Conservation (phyloP, 164 flowering plant species). For the Stephania japonica region DNA sequence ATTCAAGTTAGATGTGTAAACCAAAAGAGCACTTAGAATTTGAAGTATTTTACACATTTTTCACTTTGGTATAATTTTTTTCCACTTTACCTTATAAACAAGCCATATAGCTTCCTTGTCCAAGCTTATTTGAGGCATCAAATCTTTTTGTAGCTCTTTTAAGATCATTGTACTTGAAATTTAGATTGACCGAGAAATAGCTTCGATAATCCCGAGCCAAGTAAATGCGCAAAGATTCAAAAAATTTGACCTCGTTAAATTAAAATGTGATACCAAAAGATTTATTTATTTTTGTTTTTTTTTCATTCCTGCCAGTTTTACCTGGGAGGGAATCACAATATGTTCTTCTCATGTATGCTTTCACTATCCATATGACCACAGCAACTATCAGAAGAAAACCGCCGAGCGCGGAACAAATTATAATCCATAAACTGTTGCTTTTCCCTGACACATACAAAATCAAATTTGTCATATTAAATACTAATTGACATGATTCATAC, state of each 20-base stretch:
- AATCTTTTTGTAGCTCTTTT: conserved; percentile 17
- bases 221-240: neutral
- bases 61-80: neutral
- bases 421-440: neutral
- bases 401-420: neutral
- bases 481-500: neutral
- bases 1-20: neutral
- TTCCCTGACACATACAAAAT: neutral
- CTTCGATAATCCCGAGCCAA: neutral
- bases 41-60: neutral
- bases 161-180: neutral
- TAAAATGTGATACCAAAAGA: neutral
- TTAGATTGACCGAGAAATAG: neutral
- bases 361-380: neutral
- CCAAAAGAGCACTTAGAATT: neutral
- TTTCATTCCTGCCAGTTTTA: neutral
- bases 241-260: neutral
- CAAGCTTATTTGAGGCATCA: conserved; percentile 48
- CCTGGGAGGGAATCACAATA: neutral
- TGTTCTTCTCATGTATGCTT: neutral
- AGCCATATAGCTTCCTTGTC: conserved; percentile 81
- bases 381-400: neutral
- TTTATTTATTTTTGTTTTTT: neutral
- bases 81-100: conserved; percentile 51
- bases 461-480: neutral